Percentiles rank a stretch among this genome's conserved stretches.
Evolutionary conservation across 1,139 yeast species (phyloP).

Genomic region (Cylindricascospora bacillispora): DNA sequence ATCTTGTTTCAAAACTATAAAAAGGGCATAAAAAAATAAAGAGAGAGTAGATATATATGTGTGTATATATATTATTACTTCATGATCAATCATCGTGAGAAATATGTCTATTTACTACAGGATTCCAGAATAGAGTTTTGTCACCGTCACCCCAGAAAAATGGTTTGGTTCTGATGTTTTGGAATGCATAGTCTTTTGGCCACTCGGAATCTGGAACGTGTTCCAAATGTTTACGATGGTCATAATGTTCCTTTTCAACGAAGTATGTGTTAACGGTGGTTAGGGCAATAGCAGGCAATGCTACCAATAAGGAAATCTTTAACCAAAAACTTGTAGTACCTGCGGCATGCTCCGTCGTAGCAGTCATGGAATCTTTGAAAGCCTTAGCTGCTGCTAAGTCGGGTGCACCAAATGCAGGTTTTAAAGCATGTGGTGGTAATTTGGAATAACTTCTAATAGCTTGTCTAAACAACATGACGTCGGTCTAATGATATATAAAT

Average conservation of each 20-base stretch:
- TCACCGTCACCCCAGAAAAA: conserved; percentile 99
- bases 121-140: conserved; percentile 94
- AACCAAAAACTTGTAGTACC: conserved; percentile 73
- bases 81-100: conserved; percentile 15
- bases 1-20: too few relatives aligned
- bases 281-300: conserved; percentile 66
- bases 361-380: conserved; percentile 37
- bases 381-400: conserved; percentile 43
- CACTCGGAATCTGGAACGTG: conserved; percentile 80
- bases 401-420: conserved; percentile 28
- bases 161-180: conserved; percentile 74
- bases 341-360: conserved; percentile 66
- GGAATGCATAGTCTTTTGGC: conserved; percentile 84
- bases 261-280: conserved; percentile 71
- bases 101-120: conserved; percentile 78
- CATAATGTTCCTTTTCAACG: conserved; percentile 76
- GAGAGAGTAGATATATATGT: too few relatives aligned
- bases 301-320: conserved; percentile 67
- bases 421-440: conserved; percentile 21
- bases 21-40: too few relatives aligned
- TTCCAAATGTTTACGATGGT: conserved; percentile 72
- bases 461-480: conserved; percentile 20
- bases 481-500: conserved; percentile 3
- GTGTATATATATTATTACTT: too few relatives aligned
- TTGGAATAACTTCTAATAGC: conserved; percentile 20